Evolutionary conservation across 2,329 filamentous ascomycete genomes (phyloP).

Genomic region (Hypocrella siamensis): DNA sequence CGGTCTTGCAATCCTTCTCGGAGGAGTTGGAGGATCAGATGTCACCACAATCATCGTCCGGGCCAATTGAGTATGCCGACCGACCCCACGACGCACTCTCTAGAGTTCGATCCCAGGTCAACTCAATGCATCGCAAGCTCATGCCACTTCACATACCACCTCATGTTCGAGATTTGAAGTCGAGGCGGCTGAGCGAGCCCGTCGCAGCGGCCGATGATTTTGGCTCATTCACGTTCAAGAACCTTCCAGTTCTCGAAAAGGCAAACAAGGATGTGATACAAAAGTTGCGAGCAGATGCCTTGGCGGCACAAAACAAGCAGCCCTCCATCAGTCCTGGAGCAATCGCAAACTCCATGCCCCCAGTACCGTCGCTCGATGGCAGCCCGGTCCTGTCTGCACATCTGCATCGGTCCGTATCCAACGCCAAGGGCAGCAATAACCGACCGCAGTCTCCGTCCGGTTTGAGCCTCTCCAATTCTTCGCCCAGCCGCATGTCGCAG

Average conservation of each 20-base stretch:
- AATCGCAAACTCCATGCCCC: conserved; percentile 31
- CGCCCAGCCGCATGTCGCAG: conserved; percentile 65
- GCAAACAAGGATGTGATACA: conserved; percentile 98
- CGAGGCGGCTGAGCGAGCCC: conserved; percentile 78
- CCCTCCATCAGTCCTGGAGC: conserved; percentile 27
- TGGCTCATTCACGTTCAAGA: conserved; percentile 93
- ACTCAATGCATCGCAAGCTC: conserved; percentile 70
- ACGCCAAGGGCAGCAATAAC: conserved; percentile 58
- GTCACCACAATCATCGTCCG: conserved; percentile 54
- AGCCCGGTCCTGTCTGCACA: conserved; percentile 71
- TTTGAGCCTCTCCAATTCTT: conserved; percentile 65
- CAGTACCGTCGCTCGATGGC: conserved; percentile 60
- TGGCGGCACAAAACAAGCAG: conserved; percentile 49
- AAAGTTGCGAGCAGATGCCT: conserved; percentile 80
- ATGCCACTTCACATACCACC: conserved; percentile 95
- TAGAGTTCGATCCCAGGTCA: conserved; percentile 73
- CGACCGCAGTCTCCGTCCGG: conserved; percentile 76
- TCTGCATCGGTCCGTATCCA: conserved; percentile 68
- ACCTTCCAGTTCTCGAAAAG: conserved; percentile 87
- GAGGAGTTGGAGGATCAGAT: conserved; percentile 87
- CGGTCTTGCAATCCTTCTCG: conserved; percentile 79
- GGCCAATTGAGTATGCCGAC: conserved; percentile 66
- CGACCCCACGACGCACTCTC: conserved; percentile 90
- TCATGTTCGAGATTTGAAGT: conserved; percentile 84
- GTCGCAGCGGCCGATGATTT: conserved; percentile 78